Conservation (phyloP, 768 basidiomycete genomes). For the Melanogaster broomeanus region DNA sequence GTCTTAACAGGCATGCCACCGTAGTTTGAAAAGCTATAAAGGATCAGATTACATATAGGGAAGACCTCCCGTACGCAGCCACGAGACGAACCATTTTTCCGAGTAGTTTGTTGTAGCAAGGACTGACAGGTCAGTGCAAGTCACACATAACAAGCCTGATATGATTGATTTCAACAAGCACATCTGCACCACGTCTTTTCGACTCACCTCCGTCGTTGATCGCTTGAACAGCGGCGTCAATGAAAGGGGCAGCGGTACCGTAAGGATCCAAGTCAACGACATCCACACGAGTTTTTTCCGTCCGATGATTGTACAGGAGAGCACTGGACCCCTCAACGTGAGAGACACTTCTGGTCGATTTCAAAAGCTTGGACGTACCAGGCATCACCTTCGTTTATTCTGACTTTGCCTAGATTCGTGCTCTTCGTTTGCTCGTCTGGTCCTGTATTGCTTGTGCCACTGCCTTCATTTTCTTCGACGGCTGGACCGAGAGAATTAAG, state of each 20-base stretch:
- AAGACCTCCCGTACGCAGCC: not conserved
- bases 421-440: constrained; percentile 11
- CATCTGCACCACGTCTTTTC: not conserved
- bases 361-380: constrained; percentile 53
- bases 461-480: constrained; percentile 24
- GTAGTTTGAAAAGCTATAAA: constrained; percentile 85
- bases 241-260: constrained; percentile 95
- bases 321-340: constrained; percentile 47
- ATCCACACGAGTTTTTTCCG: constrained; percentile 75
- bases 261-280: constrained; percentile 98
- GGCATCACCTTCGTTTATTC: constrained; percentile 91
- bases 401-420: constrained; percentile 53
- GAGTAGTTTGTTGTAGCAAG: constrained; percentile 93
- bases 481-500: constrained; percentile 68
- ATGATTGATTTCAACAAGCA: not conserved
- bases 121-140: constrained; percentile 95
- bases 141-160: constrained; percentile 83
- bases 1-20: constrained; percentile 87
- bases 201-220: constrained; percentile 81
- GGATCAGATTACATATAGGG: not conserved
- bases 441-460: constrained; percentile 6
- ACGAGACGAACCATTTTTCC: constrained; percentile 79
- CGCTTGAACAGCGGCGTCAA: constrained; percentile 91
- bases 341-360: not conserved
- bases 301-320: constrained; percentile 88